A percentile compares a stretch with the other conserved stretches of the same genome.
Conservation (phyloP, 306 rosid genomes). For the Prunus armeniaca region DNA sequence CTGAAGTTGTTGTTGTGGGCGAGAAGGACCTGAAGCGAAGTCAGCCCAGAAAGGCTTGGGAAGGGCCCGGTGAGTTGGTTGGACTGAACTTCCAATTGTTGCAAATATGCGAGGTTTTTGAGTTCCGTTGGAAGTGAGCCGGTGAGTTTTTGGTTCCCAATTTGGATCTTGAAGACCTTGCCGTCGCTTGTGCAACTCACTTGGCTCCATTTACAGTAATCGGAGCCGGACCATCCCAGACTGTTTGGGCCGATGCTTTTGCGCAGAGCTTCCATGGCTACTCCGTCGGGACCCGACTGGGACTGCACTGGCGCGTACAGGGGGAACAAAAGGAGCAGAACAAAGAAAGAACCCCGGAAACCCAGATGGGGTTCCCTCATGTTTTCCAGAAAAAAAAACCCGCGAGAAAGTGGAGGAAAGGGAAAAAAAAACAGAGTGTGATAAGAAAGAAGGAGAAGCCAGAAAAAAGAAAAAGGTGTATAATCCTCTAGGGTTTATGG, state of each 20-base stretch:
- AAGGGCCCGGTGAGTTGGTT: slow-evolving; percentile 57
- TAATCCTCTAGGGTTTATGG: not conserved
- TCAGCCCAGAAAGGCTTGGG: slow-evolving; percentile 47
- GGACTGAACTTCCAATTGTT: slow-evolving; percentile 46
- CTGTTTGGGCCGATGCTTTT: slow-evolving; percentile 26
- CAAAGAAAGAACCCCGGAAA: not conserved
- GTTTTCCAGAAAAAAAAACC: not conserved
- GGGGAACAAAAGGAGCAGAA: not conserved
- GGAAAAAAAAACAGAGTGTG: not conserved
- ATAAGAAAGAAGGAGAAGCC: not conserved
- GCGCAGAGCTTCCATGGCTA: slow-evolving; percentile 44
- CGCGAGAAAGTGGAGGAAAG: not conserved
- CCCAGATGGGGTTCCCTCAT: slow-evolving; percentile 41
- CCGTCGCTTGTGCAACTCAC: slow-evolving; percentile 32
- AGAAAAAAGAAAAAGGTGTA: not conserved
- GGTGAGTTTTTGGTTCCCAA: slow-evolving; percentile 48
- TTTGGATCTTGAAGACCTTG: slow-evolving; percentile 44
- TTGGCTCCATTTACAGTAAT: slow-evolving; percentile 47
- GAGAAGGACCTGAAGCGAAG: slow-evolving; percentile 27
- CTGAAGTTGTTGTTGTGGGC: slow-evolving; percentile 54
- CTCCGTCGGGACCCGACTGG: slow-evolving; percentile 43
- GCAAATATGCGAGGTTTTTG: slow-evolving; percentile 25
- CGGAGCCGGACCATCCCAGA: slow-evolving; percentile 49
- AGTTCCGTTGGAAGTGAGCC: slow-evolving; percentile 65
- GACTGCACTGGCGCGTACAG: slow-evolving; percentile 7